Base-by-base conservation (phyloP, 495 filamentous ascomycete genomes). In the Neurospora sp. region DNA sequence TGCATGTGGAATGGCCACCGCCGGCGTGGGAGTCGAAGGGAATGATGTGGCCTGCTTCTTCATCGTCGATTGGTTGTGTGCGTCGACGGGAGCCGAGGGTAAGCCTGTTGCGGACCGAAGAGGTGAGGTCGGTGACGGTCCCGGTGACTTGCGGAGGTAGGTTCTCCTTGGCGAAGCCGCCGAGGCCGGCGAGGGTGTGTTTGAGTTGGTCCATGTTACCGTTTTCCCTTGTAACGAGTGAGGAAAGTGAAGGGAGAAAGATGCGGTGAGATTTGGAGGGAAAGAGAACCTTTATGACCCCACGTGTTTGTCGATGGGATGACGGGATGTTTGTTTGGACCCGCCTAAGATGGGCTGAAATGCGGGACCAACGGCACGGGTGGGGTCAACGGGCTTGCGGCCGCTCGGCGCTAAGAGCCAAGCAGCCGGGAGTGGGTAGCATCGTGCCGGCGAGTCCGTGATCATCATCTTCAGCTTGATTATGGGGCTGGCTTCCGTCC, bases 1-100 rank as follows among this genome's bases (percentile, higher is more conserved):
- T 76, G 7, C 81, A 78, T 0, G 82, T 76, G 59, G 78, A 79
- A 74, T 85, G 85, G 61, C 86, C 86, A 40, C 86, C 85, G 16
- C 85, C 85, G 1, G 84, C 86, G 3, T 86, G 81, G 14, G 82
- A 83, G 31, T 71, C 69, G 3, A 76, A 69, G 59, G 83, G 85
- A 39, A 86, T 82, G 45, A 82, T 80, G 71, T 86, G 82, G 70
- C 86, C 86, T 8, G 77, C 53, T 53, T 87, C 86, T n/a, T 89
- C 87, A 8, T 86, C 82, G 27, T 86, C 83, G 20, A 71, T 73
- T 9, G 53, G 53, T 37, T 65, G 53, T 0, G 53, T 65, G 12
- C 14, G 12, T 3, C 27, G 27, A 18, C 53, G 53, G 0, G 27
- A 31, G 27, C 27, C 31, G 6, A 65, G 27, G 14, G 27, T 65